Base-by-base conservation (phyloP, 1,139 yeast species). In the Yamadazyma taylorii region DNA sequence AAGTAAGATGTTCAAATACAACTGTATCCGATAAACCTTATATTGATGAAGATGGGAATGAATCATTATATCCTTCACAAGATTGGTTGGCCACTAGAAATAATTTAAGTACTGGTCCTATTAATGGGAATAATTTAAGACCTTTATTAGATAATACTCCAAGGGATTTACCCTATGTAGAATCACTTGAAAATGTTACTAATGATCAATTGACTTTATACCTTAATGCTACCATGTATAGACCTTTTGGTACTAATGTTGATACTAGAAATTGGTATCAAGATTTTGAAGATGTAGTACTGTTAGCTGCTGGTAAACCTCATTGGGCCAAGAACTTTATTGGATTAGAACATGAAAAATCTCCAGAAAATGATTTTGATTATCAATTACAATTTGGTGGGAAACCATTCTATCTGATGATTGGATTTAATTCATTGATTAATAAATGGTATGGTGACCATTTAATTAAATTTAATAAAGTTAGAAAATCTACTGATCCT, bases 251-350 rank as follows among this genome's bases (percentile, higher is more conserved):
- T 28, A 75, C 78, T 38, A 76, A 83, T 52, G 82, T 89, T 5
- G 81, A 85, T 30, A 81, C 89, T 34, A 81, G 79, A 41, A 73
- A 79, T 47, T 92, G 97, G 96, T 92, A 77, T 62, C 75, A 77
- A 36, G 69, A 72, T n/a, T 92, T 92, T 60, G 98, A 92, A 61
- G 75, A 77, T 40, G 76, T 87, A 2, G 71, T 90, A 72, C 72
- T 73, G 37, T 79, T 77, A 24, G 90, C 85, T 16, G 90, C 86
- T 28, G 98, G 98, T 34, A 86, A 83, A 57, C 98, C 98, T 2
- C 98, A 92, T 59, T 92, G 98, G 98, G 98, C 98, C n/a, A 92
- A 92, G 70, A 90, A 90, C 62, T 92, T 89, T 58, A 73, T 89
- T 47, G 96, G 96, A 2, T 63, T 81, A 23, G 66, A 65, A 36